Percentiles rank a stretch among this genome's conserved stretches.
phyloP scores from a whole-genome alignment of 176 grass and related monocot genomes.

The Chrysopogon serrulatus region DNA sequence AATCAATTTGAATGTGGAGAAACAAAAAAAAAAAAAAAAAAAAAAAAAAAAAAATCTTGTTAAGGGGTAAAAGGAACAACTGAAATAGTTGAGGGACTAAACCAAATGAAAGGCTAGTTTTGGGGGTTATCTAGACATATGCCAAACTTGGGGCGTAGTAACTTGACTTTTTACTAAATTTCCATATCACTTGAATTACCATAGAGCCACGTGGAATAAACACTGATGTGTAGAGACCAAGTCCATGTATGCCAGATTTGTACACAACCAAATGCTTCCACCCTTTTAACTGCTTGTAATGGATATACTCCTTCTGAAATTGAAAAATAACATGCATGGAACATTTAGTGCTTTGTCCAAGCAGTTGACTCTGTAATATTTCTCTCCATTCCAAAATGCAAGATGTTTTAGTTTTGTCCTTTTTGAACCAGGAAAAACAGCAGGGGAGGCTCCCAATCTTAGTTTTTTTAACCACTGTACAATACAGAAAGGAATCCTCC shows the following conservation, averaged over 20 bases:
- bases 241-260: conserved; percentile 93
- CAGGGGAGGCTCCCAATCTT: not conserved
- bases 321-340: conserved; percentile 29
- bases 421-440: not conserved
- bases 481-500: not conserved
- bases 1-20: not conserved
- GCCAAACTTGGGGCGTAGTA: not conserved
- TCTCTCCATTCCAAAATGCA: not conserved
- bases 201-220: conserved; percentile 82
- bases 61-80: not conserved
- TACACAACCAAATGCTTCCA: conserved; percentile 93
- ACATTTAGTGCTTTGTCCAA: not conserved
- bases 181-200: conserved; percentile 34
- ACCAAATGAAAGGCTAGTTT: not conserved
- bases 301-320: conserved; percentile 74
- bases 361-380: conserved; percentile 7
- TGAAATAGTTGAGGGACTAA: not conserved
- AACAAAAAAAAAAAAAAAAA: not conserved
- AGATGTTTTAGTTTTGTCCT: not conserved
- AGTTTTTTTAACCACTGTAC: not conserved
- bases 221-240: conserved; percentile 88
- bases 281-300: conserved; percentile 67
- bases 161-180: not conserved
- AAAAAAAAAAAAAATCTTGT: not conserved
- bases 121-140: not conserved